These are phyloP conservation scores for Silene vulgaris DNA, from an alignment of 179 eudicot species.

Conservation along the genomic window DNA sequence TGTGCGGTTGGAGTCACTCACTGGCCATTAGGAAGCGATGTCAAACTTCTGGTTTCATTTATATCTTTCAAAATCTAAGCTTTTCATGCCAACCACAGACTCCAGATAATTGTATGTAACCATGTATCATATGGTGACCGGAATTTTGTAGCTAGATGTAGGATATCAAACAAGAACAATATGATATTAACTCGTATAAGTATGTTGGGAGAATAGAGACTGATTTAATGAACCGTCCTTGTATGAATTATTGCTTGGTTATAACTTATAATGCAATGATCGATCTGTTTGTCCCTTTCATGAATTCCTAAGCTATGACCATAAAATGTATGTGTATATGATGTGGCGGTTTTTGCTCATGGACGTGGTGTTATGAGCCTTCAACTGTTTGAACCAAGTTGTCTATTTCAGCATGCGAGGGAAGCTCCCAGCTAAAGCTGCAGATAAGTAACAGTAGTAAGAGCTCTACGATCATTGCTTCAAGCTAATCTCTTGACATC, in stretches of 20 bases:
- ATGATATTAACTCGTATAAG: not conserved
- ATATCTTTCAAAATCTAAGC: not conserved
- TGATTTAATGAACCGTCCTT: not conserved
- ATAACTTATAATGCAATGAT: constrained; percentile 8
- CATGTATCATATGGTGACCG: not conserved
- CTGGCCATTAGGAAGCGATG: not conserved
- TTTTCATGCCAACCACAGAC: not conserved
- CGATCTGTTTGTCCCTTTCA: not conserved
- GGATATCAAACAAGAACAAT: not conserved
- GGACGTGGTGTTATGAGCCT: not conserved
- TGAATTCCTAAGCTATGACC: not conserved
- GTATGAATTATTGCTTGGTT: not conserved
- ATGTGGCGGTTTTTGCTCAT: not conserved
- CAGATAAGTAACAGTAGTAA: constrained; percentile 16
- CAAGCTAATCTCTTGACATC: too few species aligned
- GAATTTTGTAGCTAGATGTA: constrained; percentile 27
- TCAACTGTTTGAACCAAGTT: too few species aligned
- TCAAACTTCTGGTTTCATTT: not conserved
- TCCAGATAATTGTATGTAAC: constrained; percentile 7
- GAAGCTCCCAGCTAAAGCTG: too few species aligned
- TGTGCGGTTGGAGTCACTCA: not conserved
- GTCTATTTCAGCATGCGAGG: too few species aligned
- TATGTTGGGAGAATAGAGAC: not conserved
- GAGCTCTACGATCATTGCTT: not conserved
- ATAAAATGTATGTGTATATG: not conserved